phyloP scores from a whole-genome alignment of 78 protist species.

The Dictyostelium intermedium region DNA sequence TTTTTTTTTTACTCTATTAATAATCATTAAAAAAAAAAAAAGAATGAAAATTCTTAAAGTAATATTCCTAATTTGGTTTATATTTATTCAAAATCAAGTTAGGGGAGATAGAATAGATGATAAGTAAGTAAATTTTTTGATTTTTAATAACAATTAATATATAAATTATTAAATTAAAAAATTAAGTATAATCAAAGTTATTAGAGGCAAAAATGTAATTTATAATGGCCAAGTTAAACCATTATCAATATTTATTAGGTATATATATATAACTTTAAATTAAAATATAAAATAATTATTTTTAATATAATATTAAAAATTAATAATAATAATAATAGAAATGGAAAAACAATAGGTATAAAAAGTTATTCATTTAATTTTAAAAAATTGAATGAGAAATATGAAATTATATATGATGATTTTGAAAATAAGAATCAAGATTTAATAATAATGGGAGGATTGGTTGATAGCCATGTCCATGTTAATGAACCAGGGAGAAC shows the following conservation, averaged over 20 bases:
- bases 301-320: no score
- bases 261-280: not conserved
- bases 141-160: no score
- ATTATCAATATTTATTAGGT: constrained; percentile 21
- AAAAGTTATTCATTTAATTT: not conserved
- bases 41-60: not conserved
- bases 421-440: not conserved
- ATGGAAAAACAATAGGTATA: constrained; percentile 7
- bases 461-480: constrained; percentile 82
- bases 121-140: not conserved
- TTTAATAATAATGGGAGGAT: constrained; percentile 67
- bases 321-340: no score
- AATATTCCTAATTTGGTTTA: not conserved
- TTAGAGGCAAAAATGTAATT: constrained; percentile 30
- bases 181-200: not conserved
- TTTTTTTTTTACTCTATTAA: no score
- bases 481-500: constrained; percentile 82
- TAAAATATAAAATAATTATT: no score
- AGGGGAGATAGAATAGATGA: not conserved
- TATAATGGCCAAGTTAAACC: not conserved
- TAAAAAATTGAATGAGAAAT: not conserved
- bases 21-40: not conserved
- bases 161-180: no score
- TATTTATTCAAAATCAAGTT: not conserved
- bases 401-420: not conserved